Conservation (phyloP, 345 rosid species). For the Toxicodendron radicans region DNA sequence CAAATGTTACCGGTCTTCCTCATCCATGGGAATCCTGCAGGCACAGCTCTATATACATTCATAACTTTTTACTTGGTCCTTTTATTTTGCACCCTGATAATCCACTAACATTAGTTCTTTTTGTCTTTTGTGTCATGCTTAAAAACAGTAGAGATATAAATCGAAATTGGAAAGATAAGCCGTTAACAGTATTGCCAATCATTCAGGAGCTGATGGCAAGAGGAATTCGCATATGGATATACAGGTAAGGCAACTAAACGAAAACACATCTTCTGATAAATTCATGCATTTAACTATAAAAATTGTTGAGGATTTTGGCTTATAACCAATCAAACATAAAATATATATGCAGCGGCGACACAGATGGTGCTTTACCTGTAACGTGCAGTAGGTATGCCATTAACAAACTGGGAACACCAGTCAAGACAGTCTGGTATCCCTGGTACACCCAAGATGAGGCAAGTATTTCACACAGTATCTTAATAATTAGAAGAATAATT, state of each 20-base stretch:
- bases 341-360: slow-evolving; percentile 22
- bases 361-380: slow-evolving; percentile 24
- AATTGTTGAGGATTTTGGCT: background rate
- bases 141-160: slow-evolving; percentile 23
- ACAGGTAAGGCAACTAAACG: slow-evolving; percentile 18
- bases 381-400: slow-evolving; percentile 23
- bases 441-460: slow-evolving; percentile 30
- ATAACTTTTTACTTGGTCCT: background rate
- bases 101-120: background rate
- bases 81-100: background rate
- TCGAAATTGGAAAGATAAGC: slow-evolving; percentile 21
- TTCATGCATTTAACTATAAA: background rate
- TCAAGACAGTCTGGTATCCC: slow-evolving; percentile 20
- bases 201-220: slow-evolving; percentile 26
- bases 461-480: background rate
- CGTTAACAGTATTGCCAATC: slow-evolving; percentile 22
- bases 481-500: background rate
- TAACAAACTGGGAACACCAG: slow-evolving; percentile 10
- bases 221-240: slow-evolving; percentile 20
- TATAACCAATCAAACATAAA: background rate
- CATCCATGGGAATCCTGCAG: slow-evolving; percentile 31
- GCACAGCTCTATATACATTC: background rate
- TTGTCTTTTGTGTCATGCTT: background rate
- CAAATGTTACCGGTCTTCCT: slow-evolving; percentile 23
- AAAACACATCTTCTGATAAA: background rate